A percentile compares a stretch with the other conserved stretches of the same genome.
These are phyloP conservation scores for Cladophialophora yegresii DNA, from an alignment of 2,329 filamentous ascomycete genomes.

Conservation along the genomic window DNA sequence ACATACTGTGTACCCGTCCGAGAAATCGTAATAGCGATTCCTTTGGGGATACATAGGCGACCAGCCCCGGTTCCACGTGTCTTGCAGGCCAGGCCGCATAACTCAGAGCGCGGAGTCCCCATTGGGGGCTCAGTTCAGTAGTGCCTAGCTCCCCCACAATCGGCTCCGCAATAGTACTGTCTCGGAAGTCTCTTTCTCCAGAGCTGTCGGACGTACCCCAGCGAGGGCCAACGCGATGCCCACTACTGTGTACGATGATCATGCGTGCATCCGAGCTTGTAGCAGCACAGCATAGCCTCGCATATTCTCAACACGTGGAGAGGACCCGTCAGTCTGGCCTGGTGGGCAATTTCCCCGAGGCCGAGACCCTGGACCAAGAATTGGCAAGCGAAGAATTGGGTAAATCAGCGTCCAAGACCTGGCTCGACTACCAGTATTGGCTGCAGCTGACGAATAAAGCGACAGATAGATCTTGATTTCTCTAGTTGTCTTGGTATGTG, in stretches of 20 bases:
- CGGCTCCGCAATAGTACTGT: neutral
- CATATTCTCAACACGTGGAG: conserved; percentile 10
- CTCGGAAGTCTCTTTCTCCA: neutral
- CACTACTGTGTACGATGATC: neutral
- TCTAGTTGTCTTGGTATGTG: neutral
- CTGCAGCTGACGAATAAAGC: neutral
- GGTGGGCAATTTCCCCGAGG: conserved; percentile 14
- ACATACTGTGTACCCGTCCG: neutral
- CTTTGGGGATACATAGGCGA: neutral
- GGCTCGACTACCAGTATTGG: neutral
- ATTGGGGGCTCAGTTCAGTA: neutral
- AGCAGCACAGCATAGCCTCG: neutral
- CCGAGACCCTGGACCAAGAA: neutral
- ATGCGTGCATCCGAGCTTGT: neutral
- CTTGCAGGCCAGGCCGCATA: neutral
- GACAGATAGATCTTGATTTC: neutral
- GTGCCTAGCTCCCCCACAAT: neutral
- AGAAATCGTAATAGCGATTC: neutral
- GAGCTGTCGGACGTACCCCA: neutral
- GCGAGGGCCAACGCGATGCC: no score
- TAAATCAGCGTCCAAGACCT: neutral
- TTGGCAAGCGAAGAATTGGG: neutral
- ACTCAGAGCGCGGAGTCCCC: neutral
- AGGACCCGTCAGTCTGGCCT: conserved; percentile 2
- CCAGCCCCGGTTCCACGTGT: neutral